Evolutionary conservation across 192 early-diverging fungal genomes (phyloP).

Genomic region (Funneliformis geosporum): DNA sequence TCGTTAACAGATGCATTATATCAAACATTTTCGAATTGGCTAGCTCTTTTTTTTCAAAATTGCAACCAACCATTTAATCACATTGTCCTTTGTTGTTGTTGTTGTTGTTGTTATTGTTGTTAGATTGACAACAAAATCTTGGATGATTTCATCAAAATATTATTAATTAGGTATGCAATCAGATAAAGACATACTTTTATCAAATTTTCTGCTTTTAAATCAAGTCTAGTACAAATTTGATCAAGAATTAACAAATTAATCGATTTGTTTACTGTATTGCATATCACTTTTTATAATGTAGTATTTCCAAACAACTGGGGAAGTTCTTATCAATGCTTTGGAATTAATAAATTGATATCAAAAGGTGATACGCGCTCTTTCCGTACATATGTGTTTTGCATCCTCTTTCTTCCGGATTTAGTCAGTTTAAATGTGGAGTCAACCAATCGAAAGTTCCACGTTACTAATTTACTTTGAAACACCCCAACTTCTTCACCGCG

Average conservation of each 20-base stretch:
- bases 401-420: conserved; percentile 8
- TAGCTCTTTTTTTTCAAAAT: neutral
- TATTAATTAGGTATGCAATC: neutral
- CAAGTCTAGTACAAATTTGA: neutral
- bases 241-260: neutral
- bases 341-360: neutral
- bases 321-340: neutral
- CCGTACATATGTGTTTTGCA: neutral
- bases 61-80: neutral
- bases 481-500: neutral
- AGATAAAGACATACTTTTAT: neutral
- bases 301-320: neutral
- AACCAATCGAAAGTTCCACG: neutral
- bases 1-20: too few relatives aligned
- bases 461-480: too few relatives aligned
- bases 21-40: too few relatives aligned
- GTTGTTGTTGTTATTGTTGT: too few relatives aligned
- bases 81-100: too few relatives aligned
- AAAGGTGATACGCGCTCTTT: neutral
- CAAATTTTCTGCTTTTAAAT: neutral
- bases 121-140: too few relatives aligned
- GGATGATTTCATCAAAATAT: too few relatives aligned
- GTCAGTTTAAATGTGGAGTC: conserved; percentile 1
- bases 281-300: neutral
- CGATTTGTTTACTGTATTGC: neutral